Percentiles rank a stretch among this genome's conserved stretches.
phyloP scores from a whole-genome alignment of 139 green algal genomes.

The Chlorella sorokiniana region DNA sequence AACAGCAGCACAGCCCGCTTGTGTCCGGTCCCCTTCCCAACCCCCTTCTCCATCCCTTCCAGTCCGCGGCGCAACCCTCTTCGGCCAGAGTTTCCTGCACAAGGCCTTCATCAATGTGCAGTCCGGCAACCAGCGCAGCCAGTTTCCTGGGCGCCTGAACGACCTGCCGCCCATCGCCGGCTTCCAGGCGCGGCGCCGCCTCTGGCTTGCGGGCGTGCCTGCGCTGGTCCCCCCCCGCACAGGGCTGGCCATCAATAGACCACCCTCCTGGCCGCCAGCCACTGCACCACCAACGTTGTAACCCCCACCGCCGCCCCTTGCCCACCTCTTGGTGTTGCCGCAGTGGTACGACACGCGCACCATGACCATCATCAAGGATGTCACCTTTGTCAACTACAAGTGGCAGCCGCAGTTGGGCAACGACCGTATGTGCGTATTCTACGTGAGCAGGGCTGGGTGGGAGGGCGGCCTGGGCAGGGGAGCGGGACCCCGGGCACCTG shows the following conservation, averaged over 20 bases:
- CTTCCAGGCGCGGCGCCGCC: conserved; percentile 57
- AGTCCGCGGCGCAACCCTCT: conserved; percentile 57
- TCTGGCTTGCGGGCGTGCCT: no score
- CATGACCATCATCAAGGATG: conserved; percentile 57
- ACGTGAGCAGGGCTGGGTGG: conserved; percentile 19
- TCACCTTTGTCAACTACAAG: conserved; percentile 62
- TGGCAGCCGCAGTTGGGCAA: conserved; percentile 48
- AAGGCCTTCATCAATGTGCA: conserved; percentile 47
- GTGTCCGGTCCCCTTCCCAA: no score
- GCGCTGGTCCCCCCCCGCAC: no score
- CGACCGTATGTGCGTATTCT: conserved; percentile 38
- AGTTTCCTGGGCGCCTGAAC: conserved; percentile 46
- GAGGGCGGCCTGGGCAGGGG: neutral
- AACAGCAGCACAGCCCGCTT: no score
- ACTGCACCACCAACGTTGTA: neutral
- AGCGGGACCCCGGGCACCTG: neutral
- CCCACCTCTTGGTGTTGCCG: neutral
- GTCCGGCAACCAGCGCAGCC: conserved; percentile 40
- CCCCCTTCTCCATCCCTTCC: neutral
- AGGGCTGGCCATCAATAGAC: no score
- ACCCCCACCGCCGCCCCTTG: neutral
- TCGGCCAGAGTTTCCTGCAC: conserved; percentile 47
- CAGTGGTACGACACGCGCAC: conserved; percentile 50
- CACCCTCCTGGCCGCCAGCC: no score
- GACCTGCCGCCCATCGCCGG: conserved; percentile 59